Evolutionary conservation across 345 rosid genomes (phyloP).

Genomic region (Aquilaria malaccensis): DNA sequence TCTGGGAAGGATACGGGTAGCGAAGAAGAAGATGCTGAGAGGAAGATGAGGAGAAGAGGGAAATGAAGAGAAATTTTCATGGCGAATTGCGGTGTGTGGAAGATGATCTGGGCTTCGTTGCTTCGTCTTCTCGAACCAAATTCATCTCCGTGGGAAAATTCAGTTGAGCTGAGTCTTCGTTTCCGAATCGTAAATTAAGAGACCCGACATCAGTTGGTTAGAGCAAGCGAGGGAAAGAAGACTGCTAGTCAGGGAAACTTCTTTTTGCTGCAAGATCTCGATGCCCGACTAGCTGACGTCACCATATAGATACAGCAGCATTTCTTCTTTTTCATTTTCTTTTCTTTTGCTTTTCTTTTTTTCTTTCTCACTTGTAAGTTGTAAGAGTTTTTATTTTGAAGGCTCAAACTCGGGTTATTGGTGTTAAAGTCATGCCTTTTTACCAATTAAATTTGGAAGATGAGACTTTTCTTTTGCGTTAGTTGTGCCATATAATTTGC

Average conservation of each 20-base stretch:
- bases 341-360: constrained; percentile 1
- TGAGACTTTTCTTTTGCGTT: too few species aligned
- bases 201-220: background rate
- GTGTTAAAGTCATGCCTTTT: too few species aligned
- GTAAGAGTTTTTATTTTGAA: background rate
- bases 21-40: constrained; percentile 8
- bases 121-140: constrained; percentile 25
- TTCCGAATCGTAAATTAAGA: too few species aligned
- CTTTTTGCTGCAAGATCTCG: constrained; percentile 65
- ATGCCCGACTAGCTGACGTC: constrained; percentile 45
- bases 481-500: too few species aligned
- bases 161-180: background rate
- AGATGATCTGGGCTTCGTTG: constrained; percentile 11
- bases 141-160: constrained; percentile 32
- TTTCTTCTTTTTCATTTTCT: background rate
- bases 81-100: constrained; percentile 39
- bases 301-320: constrained; percentile 16
- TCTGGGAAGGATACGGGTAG: background rate
- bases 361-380: background rate
- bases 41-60: constrained; percentile 18
- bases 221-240: constrained; percentile 9
- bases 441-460: too few species aligned
- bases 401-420: too few species aligned
- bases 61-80: constrained; percentile 40
- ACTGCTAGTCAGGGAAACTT: constrained; percentile 34